Evolutionary conservation across 805 yeast species (phyloP), one percentile per base, ranked within the genome.

Genomic region (Ogataea nitratoaversa): DNA sequence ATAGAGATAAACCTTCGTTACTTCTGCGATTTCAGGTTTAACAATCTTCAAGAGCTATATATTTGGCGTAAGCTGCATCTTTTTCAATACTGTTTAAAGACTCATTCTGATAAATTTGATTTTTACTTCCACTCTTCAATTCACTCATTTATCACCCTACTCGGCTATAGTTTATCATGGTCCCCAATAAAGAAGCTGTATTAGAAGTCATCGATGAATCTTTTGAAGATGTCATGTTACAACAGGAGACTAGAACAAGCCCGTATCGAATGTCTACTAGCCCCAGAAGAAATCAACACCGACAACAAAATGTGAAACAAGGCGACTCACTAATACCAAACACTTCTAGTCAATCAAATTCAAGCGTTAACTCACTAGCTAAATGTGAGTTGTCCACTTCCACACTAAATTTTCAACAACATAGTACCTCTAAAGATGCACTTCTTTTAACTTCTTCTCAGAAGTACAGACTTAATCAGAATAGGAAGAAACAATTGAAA

Each of bases 201-300:
- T 42, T 59, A 43, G 60, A 57, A 38, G 53, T 60, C 22, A 60
- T 63, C 8, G 56, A 61, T 30, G 67, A 63, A 38, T 56, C 65
- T 3, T 63, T 62, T 38, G 67, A 63, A 44, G 67, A 63, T 34
- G 53, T 62, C 3, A 37, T 59, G 0, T 37, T 59, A 18, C 43
- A 41, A n/a, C 14, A 30, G 19, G 30, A 25, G 13, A 30, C 17
- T 17, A 25, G 13, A 16, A n/a, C 27, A 30, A 30, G 6, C 23
- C 31, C 4, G 14, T 36, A 12, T 12, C 14, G 4, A 22, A 22
- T n/a, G n/a, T n/a, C n/a, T n/a, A n/a, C 16, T 17, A 23, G 5
- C 8, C 16, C 13, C 32, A 25, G 25, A 18, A 29, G 17, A 27
- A 14, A 20, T 17, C 34, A n/a, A 31, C 25, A n/a, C n/a, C n/a